phyloP scores from a whole-genome alignment of 495 filamentous ascomycete genomes.

The Pseudoneurospora amorphoporcata region DNA sequence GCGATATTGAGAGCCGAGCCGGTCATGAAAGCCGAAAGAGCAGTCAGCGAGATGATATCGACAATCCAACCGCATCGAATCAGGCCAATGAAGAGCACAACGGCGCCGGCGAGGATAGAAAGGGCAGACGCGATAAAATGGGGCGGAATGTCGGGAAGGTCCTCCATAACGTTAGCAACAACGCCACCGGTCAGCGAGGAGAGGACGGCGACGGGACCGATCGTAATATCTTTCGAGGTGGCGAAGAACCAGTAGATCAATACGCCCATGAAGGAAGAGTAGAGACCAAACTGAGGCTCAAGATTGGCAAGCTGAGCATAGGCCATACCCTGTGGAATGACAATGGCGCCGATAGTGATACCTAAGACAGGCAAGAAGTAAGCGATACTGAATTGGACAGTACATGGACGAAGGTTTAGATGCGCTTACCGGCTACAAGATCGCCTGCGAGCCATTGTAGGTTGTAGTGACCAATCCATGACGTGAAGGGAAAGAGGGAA shows the following conservation, averaged over 20 bases:
- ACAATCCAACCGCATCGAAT: slow-evolving; percentile 83
- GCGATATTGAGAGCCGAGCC: slow-evolving; percentile 89
- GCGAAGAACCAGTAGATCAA: slow-evolving; percentile 97
- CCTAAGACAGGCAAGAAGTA: slow-evolving; percentile 34
- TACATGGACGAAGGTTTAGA: neutral
- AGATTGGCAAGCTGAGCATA: slow-evolving; percentile 82
- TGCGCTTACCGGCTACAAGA: slow-evolving; percentile 67
- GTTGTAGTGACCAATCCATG: slow-evolving; percentile 87
- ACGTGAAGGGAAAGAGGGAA: slow-evolving; percentile 73
- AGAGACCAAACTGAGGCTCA: slow-evolving; percentile 73
- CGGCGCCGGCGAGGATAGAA: slow-evolving; percentile 69
- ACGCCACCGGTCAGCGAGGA: slow-evolving; percentile 82
- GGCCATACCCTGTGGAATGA: slow-evolving; percentile 96
- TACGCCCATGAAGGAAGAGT: slow-evolving; percentile 97
- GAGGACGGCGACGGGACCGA: slow-evolving; percentile 96
- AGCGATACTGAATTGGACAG: neutral
- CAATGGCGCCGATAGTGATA: slow-evolving; percentile 90
- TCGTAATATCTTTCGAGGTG: slow-evolving; percentile 97
- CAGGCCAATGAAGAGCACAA: slow-evolving; percentile 73
- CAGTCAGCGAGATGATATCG: slow-evolving; percentile 84
- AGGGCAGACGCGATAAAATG: slow-evolving; percentile 69
- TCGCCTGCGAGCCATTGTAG: slow-evolving; percentile 80
- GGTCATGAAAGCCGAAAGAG: slow-evolving; percentile 96
- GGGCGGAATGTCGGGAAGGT: slow-evolving; percentile 45
- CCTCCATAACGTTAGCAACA: slow-evolving; percentile 46